phyloP scores from a whole-genome alignment of 2,329 filamentous ascomycete genomes.

The Chlorencoelia australis region DNA sequence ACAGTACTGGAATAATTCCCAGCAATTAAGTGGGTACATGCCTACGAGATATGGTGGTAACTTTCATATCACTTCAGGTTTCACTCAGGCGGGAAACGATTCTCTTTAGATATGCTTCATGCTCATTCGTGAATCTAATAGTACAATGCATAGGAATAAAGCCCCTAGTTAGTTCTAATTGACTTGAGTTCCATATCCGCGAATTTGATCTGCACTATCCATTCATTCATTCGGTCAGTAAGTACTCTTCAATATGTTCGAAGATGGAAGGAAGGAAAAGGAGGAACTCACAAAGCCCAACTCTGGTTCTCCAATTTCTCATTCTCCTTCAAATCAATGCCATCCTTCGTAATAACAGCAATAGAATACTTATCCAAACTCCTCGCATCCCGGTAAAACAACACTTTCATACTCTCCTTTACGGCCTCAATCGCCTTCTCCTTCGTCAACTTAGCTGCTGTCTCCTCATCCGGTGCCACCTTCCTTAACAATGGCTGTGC shows the following conservation, averaged over 20 bases:
- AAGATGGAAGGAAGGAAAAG: not conserved
- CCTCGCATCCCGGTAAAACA: conserved; percentile 94
- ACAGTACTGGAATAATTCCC: too few species aligned
- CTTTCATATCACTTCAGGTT: too few species aligned
- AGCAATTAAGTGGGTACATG: too few species aligned
- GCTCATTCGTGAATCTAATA: conserved; percentile 22
- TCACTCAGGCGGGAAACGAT: too few species aligned
- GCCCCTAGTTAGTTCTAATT: conserved; percentile 28
- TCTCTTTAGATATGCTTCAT: conserved; percentile 19
- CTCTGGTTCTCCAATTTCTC: conserved; percentile 91
- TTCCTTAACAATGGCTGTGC: conserved; percentile 85
- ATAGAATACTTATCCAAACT: conserved; percentile 87
- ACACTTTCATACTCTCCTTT: conserved; percentile 94
- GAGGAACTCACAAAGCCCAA: conserved; percentile 63
- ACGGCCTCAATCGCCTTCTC: conserved; percentile 74
- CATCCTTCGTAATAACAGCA: conserved; percentile 79
- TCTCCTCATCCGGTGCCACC: conserved; percentile 73
- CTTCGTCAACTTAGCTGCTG: conserved; percentile 58
- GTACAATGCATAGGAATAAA: conserved; percentile 16
- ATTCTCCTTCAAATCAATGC: conserved; percentile 73
- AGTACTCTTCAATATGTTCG: not conserved
- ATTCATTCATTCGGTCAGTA: not conserved
- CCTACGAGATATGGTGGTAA: too few species aligned
- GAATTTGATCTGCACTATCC: conserved; percentile 68
- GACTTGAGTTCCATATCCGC: conserved; percentile 84